Percentiles rank a stretch among this genome's conserved stretches.
Evolutionary conservation across 495 filamentous ascomycete species (phyloP).

Genomic region (Corynascus novoguineensis): DNA sequence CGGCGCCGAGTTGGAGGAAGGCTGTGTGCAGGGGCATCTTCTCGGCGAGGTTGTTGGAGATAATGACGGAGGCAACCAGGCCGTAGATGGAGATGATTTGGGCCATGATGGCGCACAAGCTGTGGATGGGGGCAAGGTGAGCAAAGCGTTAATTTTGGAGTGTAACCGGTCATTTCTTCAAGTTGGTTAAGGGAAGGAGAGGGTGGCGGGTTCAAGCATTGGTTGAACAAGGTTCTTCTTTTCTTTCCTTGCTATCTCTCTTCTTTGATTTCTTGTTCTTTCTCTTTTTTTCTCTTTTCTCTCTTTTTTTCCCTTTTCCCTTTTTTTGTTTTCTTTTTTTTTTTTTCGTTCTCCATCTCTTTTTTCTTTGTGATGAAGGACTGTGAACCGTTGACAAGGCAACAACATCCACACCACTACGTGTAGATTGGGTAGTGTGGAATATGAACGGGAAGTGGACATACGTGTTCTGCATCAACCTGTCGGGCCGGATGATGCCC

Average conservation of each 20-base stretch:
- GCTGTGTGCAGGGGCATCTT: conserved; percentile 43
- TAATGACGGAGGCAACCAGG: conserved; percentile 45
- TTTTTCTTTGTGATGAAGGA: too few relatives aligned
- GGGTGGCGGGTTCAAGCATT: too few relatives aligned
- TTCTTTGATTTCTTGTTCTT: too few relatives aligned
- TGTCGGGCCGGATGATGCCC: conserved; percentile 55
- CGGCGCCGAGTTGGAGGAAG: conserved; percentile 45
- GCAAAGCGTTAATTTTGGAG: background rate
- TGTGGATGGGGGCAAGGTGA: conserved; percentile 4
- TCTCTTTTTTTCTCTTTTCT: too few relatives aligned
- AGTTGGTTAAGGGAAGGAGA: background rate
- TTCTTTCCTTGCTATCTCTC: too few relatives aligned
- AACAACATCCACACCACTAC: background rate
- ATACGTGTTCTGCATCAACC: conserved; percentile 71
- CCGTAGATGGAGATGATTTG: conserved; percentile 65
- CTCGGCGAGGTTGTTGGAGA: conserved; percentile 39
- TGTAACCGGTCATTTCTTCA: too few relatives aligned
- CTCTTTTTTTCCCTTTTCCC: too few relatives aligned
- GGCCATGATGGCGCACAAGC: conserved; percentile 65
- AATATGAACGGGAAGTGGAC: background rate
- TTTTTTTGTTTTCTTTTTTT: too few relatives aligned
- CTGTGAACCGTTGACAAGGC: too few relatives aligned
- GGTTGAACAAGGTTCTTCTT: too few relatives aligned
- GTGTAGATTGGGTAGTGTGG: background rate
- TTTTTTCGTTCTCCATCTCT: too few relatives aligned